Evolutionary conservation across 306 rosid genomes (phyloP).

Genomic region (Cicer cuneatum): DNA sequence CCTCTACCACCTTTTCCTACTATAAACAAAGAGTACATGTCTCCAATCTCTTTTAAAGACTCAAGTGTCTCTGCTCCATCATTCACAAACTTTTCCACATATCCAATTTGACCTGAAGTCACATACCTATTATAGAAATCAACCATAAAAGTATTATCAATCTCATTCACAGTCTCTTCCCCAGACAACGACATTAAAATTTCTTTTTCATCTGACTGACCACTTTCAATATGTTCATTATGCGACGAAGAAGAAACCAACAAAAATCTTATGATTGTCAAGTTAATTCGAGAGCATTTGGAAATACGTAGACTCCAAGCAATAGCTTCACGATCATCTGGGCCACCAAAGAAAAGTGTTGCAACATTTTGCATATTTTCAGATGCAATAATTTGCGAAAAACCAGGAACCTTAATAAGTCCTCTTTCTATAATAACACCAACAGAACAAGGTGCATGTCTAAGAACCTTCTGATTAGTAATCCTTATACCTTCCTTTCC

Average conservation of each 20-base stretch:
- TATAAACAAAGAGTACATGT: conserved; percentile 78
- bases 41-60: conserved; percentile 72
- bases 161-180: conserved; percentile 61
- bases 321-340: conserved; percentile 85
- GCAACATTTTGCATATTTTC: conserved; percentile 68
- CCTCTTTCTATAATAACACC: conserved; percentile 77
- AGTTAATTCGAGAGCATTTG: conserved; percentile 52
- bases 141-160: conserved; percentile 72
- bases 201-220: conserved; percentile 49
- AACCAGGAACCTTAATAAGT: conserved; percentile 56
- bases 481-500: conserved; percentile 84
- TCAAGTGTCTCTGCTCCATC: conserved; percentile 70
- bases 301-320: conserved; percentile 87
- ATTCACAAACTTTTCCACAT: conserved; percentile 75
- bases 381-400: conserved; percentile 58
- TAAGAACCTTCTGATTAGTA: conserved; percentile 87
- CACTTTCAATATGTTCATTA: conserved; percentile 36
- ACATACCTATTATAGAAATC: conserved; percentile 87
- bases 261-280: conserved; percentile 75
- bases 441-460: conserved; percentile 82
- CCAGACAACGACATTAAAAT: conserved; percentile 71
- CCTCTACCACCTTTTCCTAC: conserved; percentile 94
- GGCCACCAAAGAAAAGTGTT: conserved; percentile 81
- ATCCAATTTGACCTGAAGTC: conserved; percentile 79
- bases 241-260: conserved; percentile 39